Evolutionary conservation across 2,329 filamentous ascomycete species (phyloP).

Genomic region (Nigrospora oryzae): DNA sequence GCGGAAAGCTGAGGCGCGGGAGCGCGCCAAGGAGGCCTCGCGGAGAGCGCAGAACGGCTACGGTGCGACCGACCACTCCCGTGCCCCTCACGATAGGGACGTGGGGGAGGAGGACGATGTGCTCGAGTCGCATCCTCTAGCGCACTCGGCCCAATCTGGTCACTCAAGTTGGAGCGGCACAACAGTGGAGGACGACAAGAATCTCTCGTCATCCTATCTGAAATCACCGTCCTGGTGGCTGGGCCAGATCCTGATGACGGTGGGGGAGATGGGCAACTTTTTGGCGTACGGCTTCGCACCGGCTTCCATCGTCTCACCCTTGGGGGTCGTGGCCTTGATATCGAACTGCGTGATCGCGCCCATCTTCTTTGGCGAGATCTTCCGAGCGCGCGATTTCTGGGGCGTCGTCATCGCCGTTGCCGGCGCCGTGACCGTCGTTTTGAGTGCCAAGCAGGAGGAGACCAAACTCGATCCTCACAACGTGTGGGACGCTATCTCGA

Average conservation of each 20-base stretch:
- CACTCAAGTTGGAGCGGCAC: slow-evolving; percentile 28
- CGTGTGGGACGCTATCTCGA: slow-evolving; percentile 82
- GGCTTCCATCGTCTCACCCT: slow-evolving; percentile 90
- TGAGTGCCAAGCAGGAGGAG: slow-evolving; percentile 84
- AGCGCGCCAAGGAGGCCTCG: slow-evolving; percentile 44
- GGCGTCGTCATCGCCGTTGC: slow-evolving; percentile 81
- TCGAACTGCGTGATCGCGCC: slow-evolving; percentile 97
- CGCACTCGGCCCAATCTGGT: slow-evolving; percentile 38
- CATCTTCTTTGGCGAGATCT: slow-evolving; percentile 83
- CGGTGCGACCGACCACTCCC: slow-evolving; percentile 12
- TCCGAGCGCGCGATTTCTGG: slow-evolving; percentile 75
- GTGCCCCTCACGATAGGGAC: neutral
- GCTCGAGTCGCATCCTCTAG: slow-evolving; percentile 43
- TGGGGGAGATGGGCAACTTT: slow-evolving; percentile 94
- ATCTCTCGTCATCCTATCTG: slow-evolving; percentile 62
- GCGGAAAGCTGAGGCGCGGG: slow-evolving; percentile 52
- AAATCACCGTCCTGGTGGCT: slow-evolving; percentile 94
- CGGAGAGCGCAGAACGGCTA: slow-evolving; percentile 30
- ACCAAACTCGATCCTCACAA: slow-evolving; percentile 85
- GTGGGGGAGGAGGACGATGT: slow-evolving; percentile 17
- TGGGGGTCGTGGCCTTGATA: slow-evolving; percentile 93
- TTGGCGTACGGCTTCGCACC: slow-evolving; percentile 95
- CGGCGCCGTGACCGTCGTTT: slow-evolving; percentile 84
- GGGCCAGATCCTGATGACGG: slow-evolving; percentile 83
- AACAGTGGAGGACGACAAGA: slow-evolving; percentile 25